Conservation (phyloP, 1,284 basidiomycete species). For the Ceratobasidium theobromae region DNA sequence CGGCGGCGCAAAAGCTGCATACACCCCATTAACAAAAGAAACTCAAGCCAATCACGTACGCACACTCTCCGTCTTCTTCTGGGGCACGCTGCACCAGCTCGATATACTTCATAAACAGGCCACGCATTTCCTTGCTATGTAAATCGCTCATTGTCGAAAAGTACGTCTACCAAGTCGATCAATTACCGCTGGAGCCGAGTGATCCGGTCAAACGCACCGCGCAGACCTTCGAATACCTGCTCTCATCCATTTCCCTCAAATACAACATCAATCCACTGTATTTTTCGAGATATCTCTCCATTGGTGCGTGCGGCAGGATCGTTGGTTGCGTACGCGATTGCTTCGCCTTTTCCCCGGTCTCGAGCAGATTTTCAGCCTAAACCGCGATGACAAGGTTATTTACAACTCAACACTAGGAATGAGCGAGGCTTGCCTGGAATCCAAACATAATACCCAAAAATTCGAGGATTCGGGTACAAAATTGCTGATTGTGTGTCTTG, state of each 20-base stretch:
- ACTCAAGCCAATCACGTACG: too few relatives aligned
- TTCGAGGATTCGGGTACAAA: conserved; percentile 87
- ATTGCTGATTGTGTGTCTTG: conserved; percentile 80
- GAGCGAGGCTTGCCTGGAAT: conserved; percentile 60
- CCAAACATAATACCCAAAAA: conserved; percentile 89
- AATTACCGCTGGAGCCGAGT: background rate
- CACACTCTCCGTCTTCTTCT: conserved; percentile 68
- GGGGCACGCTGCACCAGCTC: conserved; percentile 62
- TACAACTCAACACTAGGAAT: conserved; percentile 23
- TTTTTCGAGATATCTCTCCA: conserved; percentile 81
- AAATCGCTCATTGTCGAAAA: conserved; percentile 82
- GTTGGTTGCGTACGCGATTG: conserved; percentile 34
- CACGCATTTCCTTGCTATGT: conserved; percentile 77
- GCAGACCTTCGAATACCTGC: conserved; percentile 79
- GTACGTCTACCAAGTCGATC: conserved; percentile 62
- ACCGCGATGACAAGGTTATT: background rate
- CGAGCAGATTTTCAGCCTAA: conserved; percentile 46
- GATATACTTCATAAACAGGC: conserved; percentile 64
- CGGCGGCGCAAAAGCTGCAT: conserved; percentile 48
- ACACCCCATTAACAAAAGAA: too few relatives aligned
- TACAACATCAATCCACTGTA: conserved; percentile 93
- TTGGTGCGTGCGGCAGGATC: conserved; percentile 62
- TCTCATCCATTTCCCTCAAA: conserved; percentile 92
- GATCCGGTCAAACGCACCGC: conserved; percentile 57
- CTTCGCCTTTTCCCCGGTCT: conserved; percentile 40